Evolutionary conservation across 345 rosid species (phyloP).

Genomic region (Brassica rapa): DNA sequence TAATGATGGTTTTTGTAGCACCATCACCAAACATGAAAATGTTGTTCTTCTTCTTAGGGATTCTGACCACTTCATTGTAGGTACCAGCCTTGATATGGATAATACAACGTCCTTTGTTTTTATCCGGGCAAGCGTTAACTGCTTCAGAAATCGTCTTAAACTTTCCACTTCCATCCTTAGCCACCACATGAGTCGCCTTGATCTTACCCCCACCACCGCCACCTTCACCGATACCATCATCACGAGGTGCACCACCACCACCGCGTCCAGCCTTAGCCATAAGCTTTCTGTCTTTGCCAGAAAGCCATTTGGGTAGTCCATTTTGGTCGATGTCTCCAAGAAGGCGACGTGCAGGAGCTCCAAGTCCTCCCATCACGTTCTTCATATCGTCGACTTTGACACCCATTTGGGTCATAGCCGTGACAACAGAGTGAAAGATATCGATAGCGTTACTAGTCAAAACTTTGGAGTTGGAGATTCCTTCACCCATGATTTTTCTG

Average conservation of each 20-base stretch:
- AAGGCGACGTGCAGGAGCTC: conserved; percentile 45
- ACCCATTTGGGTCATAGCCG: conserved; percentile 33
- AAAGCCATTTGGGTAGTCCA: conserved; percentile 62
- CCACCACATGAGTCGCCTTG: conserved; percentile 64
- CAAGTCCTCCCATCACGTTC: conserved; percentile 2
- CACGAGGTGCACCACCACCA: conserved; percentile 13
- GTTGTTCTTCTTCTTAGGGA: conserved; percentile 53
- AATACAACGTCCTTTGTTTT: conserved; percentile 49
- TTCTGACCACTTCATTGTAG: conserved; percentile 47
- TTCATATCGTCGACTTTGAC: conserved; percentile 33
- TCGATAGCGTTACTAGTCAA: conserved; percentile 58
- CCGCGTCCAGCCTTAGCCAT: conserved; percentile 45
- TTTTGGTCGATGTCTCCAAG: conserved; percentile 23
- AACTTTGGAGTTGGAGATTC: conserved; percentile 40
- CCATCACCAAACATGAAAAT: conserved; percentile 77
- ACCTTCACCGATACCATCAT: conserved; percentile 33
- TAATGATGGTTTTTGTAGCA: conserved; percentile 57
- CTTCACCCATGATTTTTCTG: conserved; percentile 38
- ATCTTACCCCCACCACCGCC: conserved; percentile 35
- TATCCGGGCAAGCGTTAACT: conserved; percentile 43
- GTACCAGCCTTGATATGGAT: conserved; percentile 67
- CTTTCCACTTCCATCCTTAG: conserved; percentile 76
- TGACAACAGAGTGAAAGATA: conserved; percentile 42
- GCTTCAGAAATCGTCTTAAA: conserved; percentile 57
- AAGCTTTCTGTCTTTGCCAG: conserved; percentile 58